Base-by-base conservation (phyloP, 225 moss, liverwort and hornwort genomes). In the Marchantia polymorpha region DNA sequence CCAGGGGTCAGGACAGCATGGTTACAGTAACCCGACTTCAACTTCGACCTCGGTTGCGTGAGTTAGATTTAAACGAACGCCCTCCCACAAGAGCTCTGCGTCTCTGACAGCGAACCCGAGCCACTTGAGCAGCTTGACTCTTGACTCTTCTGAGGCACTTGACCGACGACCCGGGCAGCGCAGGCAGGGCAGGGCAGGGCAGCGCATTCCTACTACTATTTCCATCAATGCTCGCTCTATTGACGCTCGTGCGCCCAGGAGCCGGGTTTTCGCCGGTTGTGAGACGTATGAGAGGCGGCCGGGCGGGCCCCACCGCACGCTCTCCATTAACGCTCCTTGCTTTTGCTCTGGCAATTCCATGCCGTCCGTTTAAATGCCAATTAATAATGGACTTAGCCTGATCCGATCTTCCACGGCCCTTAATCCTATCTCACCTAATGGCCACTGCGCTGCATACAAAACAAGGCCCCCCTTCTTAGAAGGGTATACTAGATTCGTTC, bases 261-360 rank as follows among this genome's bases (percentile, higher is more conserved):
- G 31, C 27, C 64, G 22, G 76, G 61, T 50, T 64, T 61, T 22
- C 61, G 59, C 76, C 59, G 53, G 76, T 54, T 54, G 20, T 22
- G 52, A 53, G 52, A 69, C 30, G 69, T 22, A 51, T 50, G 11
- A 23, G 10, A 48, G 48, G 9, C 7, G 63, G 13, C 12, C 22
- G 60, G 61, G 76, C 71, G 70, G 79, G 79, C 79, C 56, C 79
- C 79, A 71, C 79, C 79, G 79, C 79, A 79, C 56, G 79, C 79
- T 79, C 70, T 52, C 11, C 52, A 78, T 25, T 61, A 76, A 52
- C 52, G 9, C 70, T 49, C 0, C 14, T 19, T 47, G 46, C 69
- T 69, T 69, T 69, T 69, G 12, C 69, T 46, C 69, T 48, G 46
- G 39, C 46, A 48, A 39, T 31, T 69, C 69, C 20, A 69, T 69